Percentiles rank a stretch among this genome's conserved stretches.
Conservation (phyloP, 1,284 basidiomycete species). For the Trichosporon sp. region DNA sequence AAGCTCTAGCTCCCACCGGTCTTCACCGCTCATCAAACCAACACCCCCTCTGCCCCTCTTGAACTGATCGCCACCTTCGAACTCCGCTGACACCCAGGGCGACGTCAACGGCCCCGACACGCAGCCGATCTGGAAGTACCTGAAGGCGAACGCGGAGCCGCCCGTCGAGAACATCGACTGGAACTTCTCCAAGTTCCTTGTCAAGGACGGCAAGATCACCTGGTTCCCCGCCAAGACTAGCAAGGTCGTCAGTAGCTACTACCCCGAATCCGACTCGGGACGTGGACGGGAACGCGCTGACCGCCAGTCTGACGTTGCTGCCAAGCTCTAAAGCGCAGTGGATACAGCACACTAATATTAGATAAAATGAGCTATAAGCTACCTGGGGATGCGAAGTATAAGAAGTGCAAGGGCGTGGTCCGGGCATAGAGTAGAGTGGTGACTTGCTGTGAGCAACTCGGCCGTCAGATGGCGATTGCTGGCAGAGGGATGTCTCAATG, state of each 20-base stretch:
- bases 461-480: too few species aligned
- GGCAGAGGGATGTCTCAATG: too few species aligned
- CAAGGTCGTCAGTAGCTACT: constrained; percentile 51
- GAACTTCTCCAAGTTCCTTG: constrained; percentile 60
- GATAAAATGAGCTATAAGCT: too few species aligned
- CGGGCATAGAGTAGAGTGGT: too few species aligned
- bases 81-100: constrained; percentile 34
- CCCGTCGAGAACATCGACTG: constrained; percentile 56
- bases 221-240: constrained; percentile 59
- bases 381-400: too few species aligned
- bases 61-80: too few species aligned
- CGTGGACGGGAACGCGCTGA: background rate
- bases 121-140: constrained; percentile 60
- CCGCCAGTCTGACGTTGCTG: constrained; percentile 12
- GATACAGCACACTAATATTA: too few species aligned
- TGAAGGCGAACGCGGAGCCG: constrained; percentile 54
- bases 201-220: constrained; percentile 59
- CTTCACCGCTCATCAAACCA: too few species aligned
- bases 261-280: background rate
- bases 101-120: constrained; percentile 60
- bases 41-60: too few species aligned
- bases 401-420: too few species aligned
- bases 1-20: too few species aligned
- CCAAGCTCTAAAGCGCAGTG: background rate
- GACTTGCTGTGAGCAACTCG: too few species aligned